Evolutionary conservation across 805 yeast genomes (phyloP).

Genomic region (Metschnikowia bowlesiae): DNA sequence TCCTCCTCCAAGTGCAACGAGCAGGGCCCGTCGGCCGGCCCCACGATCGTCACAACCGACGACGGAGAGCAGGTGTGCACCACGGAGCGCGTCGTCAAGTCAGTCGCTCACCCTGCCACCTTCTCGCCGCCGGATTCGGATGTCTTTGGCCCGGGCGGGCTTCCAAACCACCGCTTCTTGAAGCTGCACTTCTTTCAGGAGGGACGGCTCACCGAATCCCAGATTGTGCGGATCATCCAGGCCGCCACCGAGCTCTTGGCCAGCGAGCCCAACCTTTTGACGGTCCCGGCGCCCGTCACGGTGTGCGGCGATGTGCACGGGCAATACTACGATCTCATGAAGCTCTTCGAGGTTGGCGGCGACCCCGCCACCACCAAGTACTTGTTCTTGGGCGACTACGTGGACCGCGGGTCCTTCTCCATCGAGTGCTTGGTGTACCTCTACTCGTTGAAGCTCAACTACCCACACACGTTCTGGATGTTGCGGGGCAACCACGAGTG

Average conservation of each 20-base stretch:
- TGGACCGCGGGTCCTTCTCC: conserved; percentile 89
- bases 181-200: conserved; percentile 72
- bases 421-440: conserved; percentile 75
- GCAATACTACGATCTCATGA: conserved; percentile 84
- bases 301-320: conserved; percentile 99
- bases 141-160: conserved; percentile 56
- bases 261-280: conserved; percentile 73
- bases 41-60: conserved; percentile 48
- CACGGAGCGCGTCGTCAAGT: conserved; percentile 49
- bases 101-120: conserved; percentile 65
- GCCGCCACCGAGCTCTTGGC: conserved; percentile 61
- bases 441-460: conserved; percentile 73
- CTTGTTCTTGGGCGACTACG: conserved; percentile 88
- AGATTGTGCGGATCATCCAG: conserved; percentile 61
- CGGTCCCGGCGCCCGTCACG: conserved; percentile 88
- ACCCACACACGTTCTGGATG: conserved; percentile 71
- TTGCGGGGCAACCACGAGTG: conserved; percentile 95
- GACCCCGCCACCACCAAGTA: conserved; percentile 74
- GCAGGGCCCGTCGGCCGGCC: not conserved
- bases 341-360: conserved; percentile 91
- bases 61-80: conserved; percentile 58
- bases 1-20: conserved; percentile 19
- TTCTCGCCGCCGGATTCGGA: conserved; percentile 62
- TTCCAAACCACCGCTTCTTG: conserved; percentile 70
- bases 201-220: conserved; percentile 71